Evolutionary conservation across 805 yeast species (phyloP).

Genomic region (Hanseniaspora thailandica): DNA sequence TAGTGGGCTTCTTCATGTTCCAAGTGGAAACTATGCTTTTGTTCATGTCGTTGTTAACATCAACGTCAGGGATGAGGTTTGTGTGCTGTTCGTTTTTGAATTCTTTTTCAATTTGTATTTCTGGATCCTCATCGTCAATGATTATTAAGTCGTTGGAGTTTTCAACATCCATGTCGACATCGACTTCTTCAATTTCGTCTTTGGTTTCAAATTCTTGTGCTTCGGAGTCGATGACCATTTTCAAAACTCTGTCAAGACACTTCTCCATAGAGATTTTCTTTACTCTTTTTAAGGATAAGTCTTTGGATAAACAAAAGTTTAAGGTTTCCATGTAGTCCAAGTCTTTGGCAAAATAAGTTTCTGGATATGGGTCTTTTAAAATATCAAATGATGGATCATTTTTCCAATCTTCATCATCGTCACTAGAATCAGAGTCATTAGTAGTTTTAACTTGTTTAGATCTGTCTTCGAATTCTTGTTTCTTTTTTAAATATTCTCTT

Average conservation of each 20-base stretch:
- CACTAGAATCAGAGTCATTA: constrained; percentile 14
- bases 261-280: constrained; percentile 54
- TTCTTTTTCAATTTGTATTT: constrained; percentile 20
- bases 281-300: constrained; percentile 54
- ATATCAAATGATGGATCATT: constrained; percentile 20
- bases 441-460: constrained; percentile 20
- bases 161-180: constrained; percentile 20
- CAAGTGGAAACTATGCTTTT: constrained; percentile 65
- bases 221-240: constrained; percentile 48
- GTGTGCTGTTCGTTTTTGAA: constrained; percentile 21
- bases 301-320: constrained; percentile 52
- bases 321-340: constrained; percentile 41
- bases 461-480: constrained; percentile 21
- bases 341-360: constrained; percentile 52
- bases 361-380: constrained; percentile 27
- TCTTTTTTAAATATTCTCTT: constrained; percentile 25
- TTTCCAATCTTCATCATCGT: constrained; percentile 16
- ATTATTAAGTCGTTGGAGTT: constrained; percentile 30
- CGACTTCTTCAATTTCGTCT: constrained; percentile 21
- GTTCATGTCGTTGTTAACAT: constrained; percentile 53
- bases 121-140: constrained; percentile 3
- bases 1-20: constrained; percentile 28
- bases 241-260: constrained; percentile 49
- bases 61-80: constrained; percentile 53
- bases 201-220: constrained; percentile 38